A percentile compares a stretch with the other conserved stretches of the same genome.
Evolutionary conservation across 495 filamentous ascomycete species (phyloP).

Genomic region (Jackrogersella multiformis): DNA sequence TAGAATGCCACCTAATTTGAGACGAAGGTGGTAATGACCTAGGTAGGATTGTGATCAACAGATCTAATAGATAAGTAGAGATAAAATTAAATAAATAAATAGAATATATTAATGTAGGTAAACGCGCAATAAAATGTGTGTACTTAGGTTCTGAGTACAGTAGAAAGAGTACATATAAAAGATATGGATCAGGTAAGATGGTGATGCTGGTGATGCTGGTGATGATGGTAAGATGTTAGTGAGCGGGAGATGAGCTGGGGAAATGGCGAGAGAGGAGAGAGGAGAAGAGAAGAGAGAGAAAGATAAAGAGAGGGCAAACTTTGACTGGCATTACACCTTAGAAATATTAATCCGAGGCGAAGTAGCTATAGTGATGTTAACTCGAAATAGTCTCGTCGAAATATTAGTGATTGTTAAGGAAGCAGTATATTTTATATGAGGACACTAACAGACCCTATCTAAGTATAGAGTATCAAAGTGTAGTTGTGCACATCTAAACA

Average conservation of each 20-base stretch:
- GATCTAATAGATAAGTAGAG: neutral
- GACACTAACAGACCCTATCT: slow-evolving; percentile 39
- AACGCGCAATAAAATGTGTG: neutral
- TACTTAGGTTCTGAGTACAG: neutral
- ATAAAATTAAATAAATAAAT: neutral
- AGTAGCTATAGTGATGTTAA: slow-evolving; percentile 30
- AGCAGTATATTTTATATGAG: neutral
- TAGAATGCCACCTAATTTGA: neutral
- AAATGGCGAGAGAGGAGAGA: neutral
- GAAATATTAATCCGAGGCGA: neutral
- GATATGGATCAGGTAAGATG: neutral
- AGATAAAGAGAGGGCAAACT: neutral
- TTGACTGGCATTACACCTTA: neutral
- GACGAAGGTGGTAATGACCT: neutral
- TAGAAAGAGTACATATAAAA: neutral
- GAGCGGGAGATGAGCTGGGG: neutral
- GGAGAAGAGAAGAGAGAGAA: neutral
- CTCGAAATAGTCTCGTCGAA: neutral
- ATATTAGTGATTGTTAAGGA: slow-evolving; percentile 28
- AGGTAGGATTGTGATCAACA: neutral
- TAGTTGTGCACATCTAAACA: slow-evolving; percentile 14
- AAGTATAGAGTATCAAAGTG: slow-evolving; percentile 31
- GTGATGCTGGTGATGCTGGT: neutral
- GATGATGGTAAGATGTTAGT: neutral
- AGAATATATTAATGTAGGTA: neutral